These are phyloP conservation scores for Leccinum subtestaceum DNA, from an alignment of 768 basidiomycete genomes.

Conservation along the genomic window DNA sequence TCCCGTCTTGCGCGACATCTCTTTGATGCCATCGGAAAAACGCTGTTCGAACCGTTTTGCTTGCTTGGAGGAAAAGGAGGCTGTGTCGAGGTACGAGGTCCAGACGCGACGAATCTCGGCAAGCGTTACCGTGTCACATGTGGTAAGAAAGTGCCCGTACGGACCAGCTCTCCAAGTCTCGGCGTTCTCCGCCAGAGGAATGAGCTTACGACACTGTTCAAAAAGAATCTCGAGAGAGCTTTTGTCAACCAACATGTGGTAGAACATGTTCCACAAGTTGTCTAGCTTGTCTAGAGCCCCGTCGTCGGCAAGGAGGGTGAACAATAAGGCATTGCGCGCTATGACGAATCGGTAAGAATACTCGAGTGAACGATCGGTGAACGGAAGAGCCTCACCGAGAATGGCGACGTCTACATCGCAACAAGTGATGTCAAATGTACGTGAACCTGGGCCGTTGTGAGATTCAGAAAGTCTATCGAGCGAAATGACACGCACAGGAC, in stretches of 20 bases:
- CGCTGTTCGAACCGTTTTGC: slow-evolving; percentile 10
- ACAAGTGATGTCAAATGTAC: slow-evolving; percentile 28
- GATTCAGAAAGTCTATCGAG: not conserved
- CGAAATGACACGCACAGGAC: slow-evolving; percentile 4
- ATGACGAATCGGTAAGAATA: not conserved
- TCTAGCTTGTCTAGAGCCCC: slow-evolving; percentile 9
- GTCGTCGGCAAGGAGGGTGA: slow-evolving; percentile 26
- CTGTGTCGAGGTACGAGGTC: slow-evolving; percentile 17
- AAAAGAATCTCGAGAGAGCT: slow-evolving; percentile 16
- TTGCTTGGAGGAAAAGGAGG: slow-evolving; percentile 4
- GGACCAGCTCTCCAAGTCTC: slow-evolving; percentile 25
- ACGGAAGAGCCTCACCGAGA: slow-evolving; percentile 17
- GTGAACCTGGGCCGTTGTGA: slow-evolving; percentile 12
- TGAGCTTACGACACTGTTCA: slow-evolving; percentile 28
- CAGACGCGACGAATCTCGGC: slow-evolving; percentile 19
- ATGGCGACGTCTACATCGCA: slow-evolving; percentile 29
- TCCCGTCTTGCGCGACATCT: not conserved
- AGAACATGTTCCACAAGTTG: slow-evolving; percentile 27
- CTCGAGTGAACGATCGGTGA: not conserved
- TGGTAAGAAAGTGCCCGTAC: slow-evolving; percentile 23
- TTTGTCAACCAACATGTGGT: slow-evolving; percentile 24
- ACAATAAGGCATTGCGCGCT: slow-evolving; percentile 30
- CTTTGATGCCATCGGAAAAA: slow-evolving; percentile 12
- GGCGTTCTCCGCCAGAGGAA: slow-evolving; percentile 13
- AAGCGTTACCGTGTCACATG: slow-evolving; percentile 23